Evolutionary conservation across 805 yeast genomes (phyloP), one percentile per base, ranked within the genome.

Genomic region (Candida stauntonica): DNA sequence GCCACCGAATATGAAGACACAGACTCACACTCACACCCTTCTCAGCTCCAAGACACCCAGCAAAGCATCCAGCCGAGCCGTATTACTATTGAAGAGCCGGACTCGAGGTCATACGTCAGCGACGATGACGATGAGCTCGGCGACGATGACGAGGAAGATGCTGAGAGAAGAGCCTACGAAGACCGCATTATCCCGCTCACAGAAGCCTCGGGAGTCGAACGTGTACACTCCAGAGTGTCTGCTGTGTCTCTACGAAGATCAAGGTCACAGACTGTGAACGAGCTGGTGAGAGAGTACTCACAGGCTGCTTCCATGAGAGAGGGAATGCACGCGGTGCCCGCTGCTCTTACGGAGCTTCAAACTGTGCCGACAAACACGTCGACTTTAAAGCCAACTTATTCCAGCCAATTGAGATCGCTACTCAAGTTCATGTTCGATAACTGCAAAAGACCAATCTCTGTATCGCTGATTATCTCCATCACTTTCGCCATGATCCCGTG

Each of bases 401-500:
- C 24, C 16, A n/a, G 21, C 7, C 27, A 33, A 14, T 17, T 36
- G 9, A 38, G 16, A 23, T n/a, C 20, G 2, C 14, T 50, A 1
- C 17, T 58, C 52, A 44, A 50, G 2, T 67, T 62, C 43, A 58
- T 70, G 37, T 17, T 64, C 4, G 72, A 75, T 41, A 84, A 81
- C 57, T 75, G 82, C 48, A 54, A 68, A 33, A 73, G 86, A 36
- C 97, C 97, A 1, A 79, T 80, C 24, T 80, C 95, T 2, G 46
- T 84, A 19, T 66, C 95, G 1, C 71, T 88, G 17, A 70, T 88
- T 9, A 31, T 78, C 0, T 74, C 89, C 0, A 63, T 91, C 31
- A 66, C 69, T 1, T 66, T 86, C 15, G 77, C 93, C 5, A 84
- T 91, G 82, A 75, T 93, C 17, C 96, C 97, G 1, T 93, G 96